A percentile compares a stretch with the other conserved stretches of the same genome.
phyloP scores from a whole-genome alignment of 2,329 filamentous ascomycete genomes.

The Colletotrichum lupini region DNA sequence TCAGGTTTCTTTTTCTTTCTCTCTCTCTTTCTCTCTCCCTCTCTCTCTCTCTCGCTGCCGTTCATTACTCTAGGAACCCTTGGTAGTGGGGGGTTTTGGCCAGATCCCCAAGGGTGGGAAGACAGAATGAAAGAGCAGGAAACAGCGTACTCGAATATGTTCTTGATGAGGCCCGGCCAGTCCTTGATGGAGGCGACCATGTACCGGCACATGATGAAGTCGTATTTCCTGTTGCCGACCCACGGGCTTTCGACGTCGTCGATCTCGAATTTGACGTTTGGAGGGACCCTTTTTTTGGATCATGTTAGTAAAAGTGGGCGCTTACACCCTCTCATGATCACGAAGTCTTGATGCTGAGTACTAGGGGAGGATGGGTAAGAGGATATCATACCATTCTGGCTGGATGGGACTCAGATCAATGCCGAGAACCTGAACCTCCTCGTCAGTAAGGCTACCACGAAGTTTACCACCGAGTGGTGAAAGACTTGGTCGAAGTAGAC shows the following conservation, averaged over 20 bases:
- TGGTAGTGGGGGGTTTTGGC: too few species aligned
- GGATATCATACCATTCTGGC: background rate
- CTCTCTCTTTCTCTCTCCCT: too few species aligned
- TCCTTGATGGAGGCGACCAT: conserved; percentile 2
- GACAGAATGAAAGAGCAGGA: too few species aligned
- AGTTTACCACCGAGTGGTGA: too few species aligned
- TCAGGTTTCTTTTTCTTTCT: too few species aligned
- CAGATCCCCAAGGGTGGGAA: too few species aligned
- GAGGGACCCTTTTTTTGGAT: conserved; percentile 59
- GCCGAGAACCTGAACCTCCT: background rate
- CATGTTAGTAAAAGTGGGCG: background rate
- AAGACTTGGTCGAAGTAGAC: too few species aligned
- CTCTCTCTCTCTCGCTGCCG: too few species aligned
- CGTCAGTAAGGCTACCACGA: background rate
- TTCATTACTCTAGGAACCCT: too few species aligned
- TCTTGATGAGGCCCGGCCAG: conserved; percentile 7
- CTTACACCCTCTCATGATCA: background rate
- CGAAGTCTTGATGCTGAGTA: background rate
- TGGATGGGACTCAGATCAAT: background rate
- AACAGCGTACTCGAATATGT: background rate
- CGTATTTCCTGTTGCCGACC: conserved; percentile 51
- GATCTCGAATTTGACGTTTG: conserved; percentile 72
- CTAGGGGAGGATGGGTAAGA: background rate
- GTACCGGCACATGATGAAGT: conserved; percentile 43
- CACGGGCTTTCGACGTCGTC: conserved; percentile 69